phyloP scores from a whole-genome alignment of 441 rosid genomes.

The Dalechampia spathulata region DNA sequence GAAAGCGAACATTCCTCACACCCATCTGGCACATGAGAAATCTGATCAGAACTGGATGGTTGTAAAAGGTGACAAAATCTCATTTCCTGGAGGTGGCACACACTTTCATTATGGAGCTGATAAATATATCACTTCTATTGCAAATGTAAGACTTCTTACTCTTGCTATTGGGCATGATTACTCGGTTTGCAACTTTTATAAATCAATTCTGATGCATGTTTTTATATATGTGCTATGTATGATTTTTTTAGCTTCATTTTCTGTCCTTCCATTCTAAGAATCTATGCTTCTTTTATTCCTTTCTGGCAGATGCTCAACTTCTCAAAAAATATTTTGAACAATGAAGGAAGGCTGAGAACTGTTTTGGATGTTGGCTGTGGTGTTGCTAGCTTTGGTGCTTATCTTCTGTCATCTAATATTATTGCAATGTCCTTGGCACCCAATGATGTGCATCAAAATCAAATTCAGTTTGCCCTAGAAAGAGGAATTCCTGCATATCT shows the following conservation, averaged over 20 bases:
- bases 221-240: neutral
- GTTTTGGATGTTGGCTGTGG: conserved; percentile 99
- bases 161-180: neutral
- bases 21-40: conserved; percentile 96
- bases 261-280: too few relatives aligned
- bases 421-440: conserved; percentile 93
- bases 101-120: conserved; percentile 99
- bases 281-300: neutral
- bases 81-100: conserved; percentile 97
- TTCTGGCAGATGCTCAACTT: conserved; percentile 85
- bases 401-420: conserved; percentile 80
- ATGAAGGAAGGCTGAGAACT: conserved; percentile 72
- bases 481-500: conserved; percentile 99
- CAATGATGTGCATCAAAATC: conserved; percentile 98
- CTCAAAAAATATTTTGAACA: conserved; percentile 58
- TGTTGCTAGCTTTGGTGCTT: conserved; percentile 98
- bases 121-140: conserved; percentile 89
- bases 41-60: conserved; percentile 99
- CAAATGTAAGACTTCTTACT: conserved; percentile 55
- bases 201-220: neutral
- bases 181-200: neutral
- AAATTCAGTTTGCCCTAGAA: conserved; percentile 97
- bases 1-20: conserved; percentile 98
- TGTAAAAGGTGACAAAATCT: conserved; percentile 88
- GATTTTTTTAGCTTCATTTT: too few relatives aligned